Evolutionary conservation across 176 grass and related monocot genomes (phyloP).

Genomic region (Cenchrus americanus): DNA sequence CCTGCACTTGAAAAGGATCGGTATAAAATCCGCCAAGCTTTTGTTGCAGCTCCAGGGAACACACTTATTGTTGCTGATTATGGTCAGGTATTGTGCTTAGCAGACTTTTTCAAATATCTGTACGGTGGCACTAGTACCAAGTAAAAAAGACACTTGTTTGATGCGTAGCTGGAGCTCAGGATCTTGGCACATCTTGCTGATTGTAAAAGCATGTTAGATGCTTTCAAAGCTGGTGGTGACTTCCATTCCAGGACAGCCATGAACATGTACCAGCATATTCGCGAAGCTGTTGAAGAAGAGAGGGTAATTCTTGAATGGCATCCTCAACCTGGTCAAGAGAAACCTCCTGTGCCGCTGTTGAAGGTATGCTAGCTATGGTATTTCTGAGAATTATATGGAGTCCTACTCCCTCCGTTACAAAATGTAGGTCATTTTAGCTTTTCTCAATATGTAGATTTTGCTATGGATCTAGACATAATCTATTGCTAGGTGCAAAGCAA

Average conservation of each 20-base stretch:
- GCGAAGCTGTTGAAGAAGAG: slow-evolving; percentile 74
- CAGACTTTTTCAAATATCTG: slow-evolving; percentile 24
- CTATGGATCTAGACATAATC: no score
- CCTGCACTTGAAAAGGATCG: slow-evolving; percentile 92
- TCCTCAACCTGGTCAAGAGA: slow-evolving; percentile 83
- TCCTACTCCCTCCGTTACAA: background rate
- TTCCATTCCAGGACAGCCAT: slow-evolving; percentile 98
- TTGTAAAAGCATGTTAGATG: slow-evolving; percentile 92
- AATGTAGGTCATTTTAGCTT: no score
- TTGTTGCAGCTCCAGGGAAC: slow-evolving; percentile 84
- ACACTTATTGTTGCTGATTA: slow-evolving; percentile 99
- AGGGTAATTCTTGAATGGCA: slow-evolving; percentile 96
- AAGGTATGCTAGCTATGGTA: slow-evolving; percentile 62
- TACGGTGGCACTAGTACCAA: slow-evolving; percentile 1
- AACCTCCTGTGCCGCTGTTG: slow-evolving; percentile 80
- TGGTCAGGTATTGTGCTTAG: slow-evolving; percentile 71
- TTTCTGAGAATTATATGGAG: slow-evolving; percentile 39
- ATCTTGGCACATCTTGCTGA: slow-evolving; percentile 93
- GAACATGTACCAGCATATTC: slow-evolving; percentile 94
- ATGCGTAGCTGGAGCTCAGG: slow-evolving; percentile 85
- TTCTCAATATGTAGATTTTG: no score
- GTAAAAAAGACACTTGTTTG: slow-evolving; percentile 34
- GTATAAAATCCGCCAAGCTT: slow-evolving; percentile 97
- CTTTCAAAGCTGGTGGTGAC: slow-evolving; percentile 91
- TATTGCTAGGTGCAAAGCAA: no score